Percentiles rank a stretch among this genome's conserved stretches.
These are phyloP conservation scores for Melanomma pulvis-pyrius DNA, from an alignment of 495 filamentous ascomycete genomes.

Conservation along the genomic window DNA sequence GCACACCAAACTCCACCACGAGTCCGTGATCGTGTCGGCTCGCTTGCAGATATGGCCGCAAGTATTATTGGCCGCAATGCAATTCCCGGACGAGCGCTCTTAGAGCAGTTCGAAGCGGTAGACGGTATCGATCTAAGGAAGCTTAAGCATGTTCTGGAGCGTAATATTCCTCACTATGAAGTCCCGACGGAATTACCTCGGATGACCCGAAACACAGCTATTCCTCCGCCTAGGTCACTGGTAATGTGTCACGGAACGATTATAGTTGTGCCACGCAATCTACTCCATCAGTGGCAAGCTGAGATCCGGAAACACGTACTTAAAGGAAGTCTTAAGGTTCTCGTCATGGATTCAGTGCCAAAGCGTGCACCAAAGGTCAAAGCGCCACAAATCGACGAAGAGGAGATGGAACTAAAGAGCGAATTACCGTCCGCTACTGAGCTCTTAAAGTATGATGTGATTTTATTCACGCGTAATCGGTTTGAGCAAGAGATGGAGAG, in stretches of 20 bases:
- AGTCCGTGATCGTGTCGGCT: slow-evolving; percentile 23
- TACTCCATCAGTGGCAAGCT: slow-evolving; percentile 68
- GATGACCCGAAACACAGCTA: slow-evolving; percentile 44
- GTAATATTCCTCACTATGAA: slow-evolving; percentile 52
- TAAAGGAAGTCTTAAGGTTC: slow-evolving; percentile 59
- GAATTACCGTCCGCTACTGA: slow-evolving; percentile 60
- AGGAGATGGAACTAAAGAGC: slow-evolving; percentile 45
- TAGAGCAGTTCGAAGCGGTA: slow-evolving; percentile 48
- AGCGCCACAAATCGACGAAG: not conserved
- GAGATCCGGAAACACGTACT: slow-evolving; percentile 73
- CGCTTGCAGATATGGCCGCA: slow-evolving; percentile 24
- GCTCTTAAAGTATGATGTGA: slow-evolving; percentile 71
- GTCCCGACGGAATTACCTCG: slow-evolving; percentile 50
- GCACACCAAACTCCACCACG: slow-evolving; percentile 56
- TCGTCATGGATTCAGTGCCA: slow-evolving; percentile 53
- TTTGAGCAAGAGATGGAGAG: slow-evolving; percentile 65
- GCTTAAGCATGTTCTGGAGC: slow-evolving; percentile 60
- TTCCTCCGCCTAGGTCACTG: slow-evolving; percentile 54
- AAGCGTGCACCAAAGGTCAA: slow-evolving; percentile 9
- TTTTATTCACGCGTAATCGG: slow-evolving; percentile 73
- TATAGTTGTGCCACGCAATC: slow-evolving; percentile 69
- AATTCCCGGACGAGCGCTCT: slow-evolving; percentile 66
- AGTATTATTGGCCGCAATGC: slow-evolving; percentile 37
- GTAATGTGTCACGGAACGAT: slow-evolving; percentile 68
- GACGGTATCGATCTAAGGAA: slow-evolving; percentile 47